Base-by-base conservation (phyloP, 2,329 filamentous ascomycete genomes). In the Chaetomium sp. region DNA sequence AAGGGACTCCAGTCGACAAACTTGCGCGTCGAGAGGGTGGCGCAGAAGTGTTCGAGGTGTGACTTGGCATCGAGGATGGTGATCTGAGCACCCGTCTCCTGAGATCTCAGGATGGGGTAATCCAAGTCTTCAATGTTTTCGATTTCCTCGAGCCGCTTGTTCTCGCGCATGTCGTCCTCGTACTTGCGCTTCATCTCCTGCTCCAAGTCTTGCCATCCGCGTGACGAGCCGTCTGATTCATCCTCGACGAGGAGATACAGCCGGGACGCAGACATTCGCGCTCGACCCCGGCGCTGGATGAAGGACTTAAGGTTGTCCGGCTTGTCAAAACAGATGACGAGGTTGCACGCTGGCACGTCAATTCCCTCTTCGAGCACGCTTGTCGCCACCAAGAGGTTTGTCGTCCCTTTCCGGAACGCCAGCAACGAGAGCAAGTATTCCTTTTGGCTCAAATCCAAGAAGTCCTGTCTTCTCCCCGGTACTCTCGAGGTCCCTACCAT, bases 11-110 rank as follows among this genome's bases (percentile, higher is more conserved):
- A 78, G 69, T 93, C 86, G 7, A 88, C 81, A 72, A 87, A 91
- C 29, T 85, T 83, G 0, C 79, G 79, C 0, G 78, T 78, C 0
- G 85, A 82, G 0, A 93, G 74, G 0, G 83, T 82, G 0, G 81
- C 79, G 75, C 93, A 97, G 70, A 97, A 96, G 75, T 96, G 92
- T 55, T 90, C 81, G 1, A 98, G 82, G 74, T 95, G 92, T n/a
- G 82, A 76, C 56, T 89, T 85, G 0, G 92, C 90, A 69, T 90
- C 90, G 45, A 91, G 85, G 1, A 92, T 81, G 12, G 90, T 90
- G 16, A 97, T 78, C 2, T 87, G 78, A 0, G 91, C 92, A 4
- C 13, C 86, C 76, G 25, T 75, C 67, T 25, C 77, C 65, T 62
- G 38, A n/a, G 84, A 75, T 19, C 71, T 69, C 54, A 83, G 71